Base-by-base conservation (phyloP, 2,329 filamentous ascomycete species). In the Venturiaceae sp. region DNA sequence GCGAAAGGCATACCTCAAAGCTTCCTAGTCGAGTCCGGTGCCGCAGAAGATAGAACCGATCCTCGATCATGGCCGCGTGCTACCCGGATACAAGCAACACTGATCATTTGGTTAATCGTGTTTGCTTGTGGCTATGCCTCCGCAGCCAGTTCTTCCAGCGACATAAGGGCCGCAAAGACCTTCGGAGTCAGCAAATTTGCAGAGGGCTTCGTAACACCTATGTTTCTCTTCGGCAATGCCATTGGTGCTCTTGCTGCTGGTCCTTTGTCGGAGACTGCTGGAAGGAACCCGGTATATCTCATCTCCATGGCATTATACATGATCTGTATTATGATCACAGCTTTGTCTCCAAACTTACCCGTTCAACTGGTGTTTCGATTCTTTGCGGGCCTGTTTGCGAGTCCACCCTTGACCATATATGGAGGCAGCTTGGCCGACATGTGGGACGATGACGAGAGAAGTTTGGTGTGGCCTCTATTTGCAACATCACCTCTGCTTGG, bases 221-320 rank as follows among this genome's bases (percentile, higher is more conserved):
- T 23, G 7, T 44, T 44, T 23, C 39, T 44, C 8, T 44, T 44
- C 39, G 39, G 39, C n/a, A 23, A 23, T 44, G n/a, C 39, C 37
- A 19, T 61, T 33, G 60, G 60, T 32, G 47, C 54, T 8, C 46
- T 62, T 30, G 41, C 61, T 14, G 19, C 44, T 36, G 59, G 60
- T n/a, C 60, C 60, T 16, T 36, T 62, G 13, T 62, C 60, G 16
- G 60, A 62, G 44, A 62, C 59, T 11, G 58, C 53, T 23, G 60
- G 60, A 19, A 54, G 60, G n/a, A 62, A 61, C 34, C 16, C 39
- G 8, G 50, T 55, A 13, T 62, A 61, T 41, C 28, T 62, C 16
- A 55, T 28, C 21, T 16, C 60, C 16, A 28, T 61, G 26, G 30
- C 53, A 2, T 21, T 58, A 21, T 39, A 41, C 28, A 28, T 58